Percentiles rank a stretch among this genome's conserved stretches.
These are phyloP conservation scores for Neonectria neomacrospora DNA, from an alignment of 2,329 filamentous ascomycete genomes.

Conservation along the genomic window DNA sequence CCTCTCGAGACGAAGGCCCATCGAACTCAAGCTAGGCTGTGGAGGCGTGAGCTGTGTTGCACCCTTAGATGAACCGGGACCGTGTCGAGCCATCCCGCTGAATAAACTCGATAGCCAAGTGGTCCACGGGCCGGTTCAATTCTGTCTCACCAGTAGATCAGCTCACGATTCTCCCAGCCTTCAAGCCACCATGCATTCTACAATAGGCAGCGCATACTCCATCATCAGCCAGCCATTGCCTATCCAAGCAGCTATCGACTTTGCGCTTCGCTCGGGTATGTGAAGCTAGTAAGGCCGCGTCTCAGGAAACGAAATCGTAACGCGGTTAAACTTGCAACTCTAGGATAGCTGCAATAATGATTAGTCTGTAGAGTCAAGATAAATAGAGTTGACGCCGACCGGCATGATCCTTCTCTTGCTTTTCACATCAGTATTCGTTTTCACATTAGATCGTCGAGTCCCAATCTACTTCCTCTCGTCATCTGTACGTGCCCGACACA, in stretches of 20 bases:
- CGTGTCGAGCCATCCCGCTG: not conserved
- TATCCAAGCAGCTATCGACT: not conserved
- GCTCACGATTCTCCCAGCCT: not conserved
- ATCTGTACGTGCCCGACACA: not conserved
- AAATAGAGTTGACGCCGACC: not conserved
- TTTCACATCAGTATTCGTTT: not conserved
- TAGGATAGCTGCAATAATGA: not conserved
- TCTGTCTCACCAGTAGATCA: not conserved
- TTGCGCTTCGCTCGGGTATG: not conserved
- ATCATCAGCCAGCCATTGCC: not conserved
- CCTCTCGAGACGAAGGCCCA: not conserved
- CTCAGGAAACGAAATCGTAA: not conserved
- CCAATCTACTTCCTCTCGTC: not conserved
- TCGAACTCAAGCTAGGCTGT: not conserved
- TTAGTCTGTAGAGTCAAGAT: not conserved
- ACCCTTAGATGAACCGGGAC: no score
- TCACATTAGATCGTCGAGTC: no score
- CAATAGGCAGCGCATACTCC: not conserved
- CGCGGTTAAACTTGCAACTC: not conserved
- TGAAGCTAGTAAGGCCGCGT: not conserved
- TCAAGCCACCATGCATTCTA: not conserved
- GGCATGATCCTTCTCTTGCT: not conserved
- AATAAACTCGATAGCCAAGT: not conserved
- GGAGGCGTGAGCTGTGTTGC: not conserved
- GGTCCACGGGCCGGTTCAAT: not conserved